phyloP scores from a whole-genome alignment of 2,329 filamentous ascomycete genomes.

The Penicillium brasilianum region DNA sequence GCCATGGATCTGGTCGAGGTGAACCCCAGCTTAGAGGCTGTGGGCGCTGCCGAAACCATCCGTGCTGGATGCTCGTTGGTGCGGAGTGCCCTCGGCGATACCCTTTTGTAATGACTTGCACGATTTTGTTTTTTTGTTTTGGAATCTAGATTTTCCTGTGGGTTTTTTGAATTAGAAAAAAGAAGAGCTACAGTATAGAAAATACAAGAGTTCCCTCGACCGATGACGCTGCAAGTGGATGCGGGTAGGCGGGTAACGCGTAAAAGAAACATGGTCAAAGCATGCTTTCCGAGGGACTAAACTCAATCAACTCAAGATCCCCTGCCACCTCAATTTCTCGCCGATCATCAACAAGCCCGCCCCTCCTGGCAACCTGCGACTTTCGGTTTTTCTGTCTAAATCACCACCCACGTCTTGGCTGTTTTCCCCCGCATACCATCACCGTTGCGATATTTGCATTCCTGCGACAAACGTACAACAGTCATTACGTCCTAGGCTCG shows the following conservation, averaged over 20 bases:
- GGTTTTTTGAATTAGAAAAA: background rate
- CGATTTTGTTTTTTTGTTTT: background rate
- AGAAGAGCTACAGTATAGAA: background rate
- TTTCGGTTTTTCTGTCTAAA: background rate
- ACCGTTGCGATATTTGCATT: background rate
- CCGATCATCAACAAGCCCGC: slow-evolving; percentile 26
- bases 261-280: background rate
- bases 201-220: slow-evolving; percentile 1
- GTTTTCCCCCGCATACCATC: background rate
- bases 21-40: slow-evolving; percentile 72
- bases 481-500: background rate
- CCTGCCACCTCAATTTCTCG: slow-evolving; percentile 38
- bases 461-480: background rate
- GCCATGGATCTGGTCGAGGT: slow-evolving; percentile 85
- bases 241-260: slow-evolving; percentile 2
- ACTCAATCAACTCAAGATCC: slow-evolving; percentile 21
- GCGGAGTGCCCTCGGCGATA: slow-evolving; percentile 89
- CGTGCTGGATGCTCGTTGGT: slow-evolving; percentile 89
- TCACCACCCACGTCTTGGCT: background rate
- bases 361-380: slow-evolving; percentile 16
- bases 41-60: slow-evolving; percentile 82
- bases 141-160: background rate
- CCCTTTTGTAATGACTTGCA: slow-evolving; percentile 67
- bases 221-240: slow-evolving; percentile 1
- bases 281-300: background rate